These are phyloP conservation scores for Alternaria viburni DNA, from an alignment of 2,329 filamentous ascomycete species.

Conservation along the genomic window DNA sequence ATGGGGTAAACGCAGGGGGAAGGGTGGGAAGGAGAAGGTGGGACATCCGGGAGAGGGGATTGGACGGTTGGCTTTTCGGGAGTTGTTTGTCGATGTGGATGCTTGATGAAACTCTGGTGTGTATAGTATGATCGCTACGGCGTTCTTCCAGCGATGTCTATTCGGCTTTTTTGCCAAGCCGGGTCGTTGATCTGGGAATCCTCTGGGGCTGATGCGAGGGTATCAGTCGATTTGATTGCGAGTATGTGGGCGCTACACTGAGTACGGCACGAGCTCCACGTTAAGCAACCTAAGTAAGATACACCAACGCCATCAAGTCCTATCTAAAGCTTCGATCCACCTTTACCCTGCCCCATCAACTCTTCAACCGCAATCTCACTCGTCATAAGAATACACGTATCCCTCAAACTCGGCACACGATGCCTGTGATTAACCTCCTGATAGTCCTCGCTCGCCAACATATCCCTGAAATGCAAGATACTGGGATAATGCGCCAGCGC, in stretches of 20 bases:
- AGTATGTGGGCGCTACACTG: background rate
- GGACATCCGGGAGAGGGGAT: constrained; percentile 17
- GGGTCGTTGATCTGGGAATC: background rate
- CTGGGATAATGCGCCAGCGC: constrained; percentile 70
- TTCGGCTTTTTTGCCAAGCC: background rate
- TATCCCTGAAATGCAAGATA: constrained; percentile 67
- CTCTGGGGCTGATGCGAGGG: background rate
- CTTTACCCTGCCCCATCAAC: constrained; percentile 5
- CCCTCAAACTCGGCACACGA: constrained; percentile 58
- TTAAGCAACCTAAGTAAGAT: background rate
- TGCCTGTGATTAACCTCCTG: constrained; percentile 63
- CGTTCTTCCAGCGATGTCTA: background rate
- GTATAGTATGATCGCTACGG: background rate
- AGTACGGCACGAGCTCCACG: background rate
- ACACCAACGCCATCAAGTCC: too few species aligned
- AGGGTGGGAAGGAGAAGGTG: background rate
- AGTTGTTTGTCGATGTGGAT: constrained; percentile 2
- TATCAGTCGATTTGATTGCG: background rate
- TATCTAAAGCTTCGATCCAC: constrained; percentile 18
- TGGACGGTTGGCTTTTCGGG: constrained; percentile 4
- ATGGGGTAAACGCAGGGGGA: background rate
- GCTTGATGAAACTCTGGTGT: background rate
- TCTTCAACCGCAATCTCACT: constrained; percentile 54
- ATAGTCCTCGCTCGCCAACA: constrained; percentile 64
- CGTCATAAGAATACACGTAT: constrained; percentile 62